Conservation (phyloP, 257 asterid genomes). For the Fraxinus excelsior region DNA sequence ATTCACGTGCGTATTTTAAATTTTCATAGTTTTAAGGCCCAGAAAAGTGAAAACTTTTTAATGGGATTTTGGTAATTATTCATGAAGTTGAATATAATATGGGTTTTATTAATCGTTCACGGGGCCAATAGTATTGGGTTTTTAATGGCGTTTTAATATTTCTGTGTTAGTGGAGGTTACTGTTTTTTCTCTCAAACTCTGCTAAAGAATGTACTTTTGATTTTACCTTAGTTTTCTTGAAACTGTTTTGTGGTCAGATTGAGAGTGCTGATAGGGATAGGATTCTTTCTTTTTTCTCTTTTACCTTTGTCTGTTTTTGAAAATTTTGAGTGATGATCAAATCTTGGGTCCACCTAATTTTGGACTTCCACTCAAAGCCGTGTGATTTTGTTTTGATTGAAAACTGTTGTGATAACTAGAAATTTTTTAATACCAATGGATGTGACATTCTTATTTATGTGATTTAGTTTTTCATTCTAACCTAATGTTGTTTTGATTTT, state of each 20-base stretch:
- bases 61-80: neutral
- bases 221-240: neutral
- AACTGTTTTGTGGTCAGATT: neutral
- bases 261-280: neutral
- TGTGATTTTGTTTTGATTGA: neutral
- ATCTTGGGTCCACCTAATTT: neutral
- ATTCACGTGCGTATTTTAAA: neutral
- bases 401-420: neutral
- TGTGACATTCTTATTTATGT: neutral
- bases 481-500: neutral
- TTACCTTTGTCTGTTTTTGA: neutral
- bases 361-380: neutral
- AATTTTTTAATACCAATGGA: neutral
- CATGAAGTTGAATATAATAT: neutral
- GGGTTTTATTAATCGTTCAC: neutral
- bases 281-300: neutral
- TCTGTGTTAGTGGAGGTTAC: neutral
- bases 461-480: neutral
- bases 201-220: neutral
- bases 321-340: neutral
- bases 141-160: neutral
- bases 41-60: neutral
- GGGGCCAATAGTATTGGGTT: neutral
- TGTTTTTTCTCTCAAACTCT: too few relatives aligned
- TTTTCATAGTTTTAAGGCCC: neutral